These are phyloP conservation scores for Candida labiduridarum DNA, from an alignment of 1,139 yeast species.

Conservation along the genomic window DNA sequence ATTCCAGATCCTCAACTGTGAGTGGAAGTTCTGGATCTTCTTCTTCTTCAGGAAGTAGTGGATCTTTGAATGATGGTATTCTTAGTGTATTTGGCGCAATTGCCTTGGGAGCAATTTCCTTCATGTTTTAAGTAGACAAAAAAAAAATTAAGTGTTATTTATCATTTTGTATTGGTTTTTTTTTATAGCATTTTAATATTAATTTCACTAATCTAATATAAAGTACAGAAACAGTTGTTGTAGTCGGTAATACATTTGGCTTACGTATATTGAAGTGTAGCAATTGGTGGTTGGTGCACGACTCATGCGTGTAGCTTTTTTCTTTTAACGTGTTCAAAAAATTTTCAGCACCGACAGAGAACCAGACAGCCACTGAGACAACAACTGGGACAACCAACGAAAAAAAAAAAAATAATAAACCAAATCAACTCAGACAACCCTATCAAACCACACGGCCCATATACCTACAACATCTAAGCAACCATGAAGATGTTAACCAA, in stretches of 20 bases:
- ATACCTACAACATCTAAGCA: slow-evolving; percentile 6
- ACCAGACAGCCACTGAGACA: neutral
- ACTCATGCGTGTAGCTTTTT: neutral
- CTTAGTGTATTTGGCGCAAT: slow-evolving; percentile 23
- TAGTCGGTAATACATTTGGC: neutral
- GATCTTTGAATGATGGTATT: slow-evolving; percentile 1
- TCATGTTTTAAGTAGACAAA: slow-evolving; percentile 16
- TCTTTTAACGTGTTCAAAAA: slow-evolving; percentile 6
- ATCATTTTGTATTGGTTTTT: neutral
- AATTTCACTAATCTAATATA: neutral
- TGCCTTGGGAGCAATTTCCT: slow-evolving; percentile 24
- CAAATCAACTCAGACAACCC: neutral
- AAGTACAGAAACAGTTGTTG: too few species aligned
- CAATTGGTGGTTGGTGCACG: neutral
- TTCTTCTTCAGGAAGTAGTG: slow-evolving; percentile 1
- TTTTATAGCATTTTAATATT: neutral
- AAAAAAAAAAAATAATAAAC: neutral
- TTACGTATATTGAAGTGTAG: neutral
- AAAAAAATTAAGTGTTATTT: neutral
- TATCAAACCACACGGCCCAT: neutral
- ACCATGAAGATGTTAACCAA: slow-evolving; percentile 95
- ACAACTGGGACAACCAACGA: neutral
- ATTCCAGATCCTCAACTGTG: slow-evolving; percentile 17
- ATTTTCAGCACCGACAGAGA: neutral
- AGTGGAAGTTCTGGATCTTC: slow-evolving; percentile 10